Conservation (phyloP, 2,329 filamentous ascomycete species). For the Colletotrichum liaoningense region DNA sequence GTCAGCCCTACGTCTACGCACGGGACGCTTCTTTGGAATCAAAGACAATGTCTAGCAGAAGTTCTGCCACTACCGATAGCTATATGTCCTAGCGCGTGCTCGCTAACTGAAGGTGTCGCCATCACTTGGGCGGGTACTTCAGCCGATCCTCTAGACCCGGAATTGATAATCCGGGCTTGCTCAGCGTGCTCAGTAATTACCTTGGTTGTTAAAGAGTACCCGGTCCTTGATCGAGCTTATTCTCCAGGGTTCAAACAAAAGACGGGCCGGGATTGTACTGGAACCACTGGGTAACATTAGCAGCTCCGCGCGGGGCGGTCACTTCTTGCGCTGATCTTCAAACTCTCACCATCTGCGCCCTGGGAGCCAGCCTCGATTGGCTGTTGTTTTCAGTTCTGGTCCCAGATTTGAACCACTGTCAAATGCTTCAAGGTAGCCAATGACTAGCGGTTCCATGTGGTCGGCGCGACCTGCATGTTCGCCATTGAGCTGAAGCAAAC, state of each 20-base stretch:
- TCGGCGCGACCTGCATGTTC: neutral
- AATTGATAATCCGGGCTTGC: neutral
- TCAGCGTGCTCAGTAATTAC: neutral
- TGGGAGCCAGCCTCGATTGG: neutral
- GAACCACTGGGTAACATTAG: neutral
- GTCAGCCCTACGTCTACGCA: neutral
- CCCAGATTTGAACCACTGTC: neutral
- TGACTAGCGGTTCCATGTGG: neutral
- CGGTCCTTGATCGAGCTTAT: neutral
- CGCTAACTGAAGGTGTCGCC: neutral
- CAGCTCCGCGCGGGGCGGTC: neutral
- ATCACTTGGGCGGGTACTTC: neutral
- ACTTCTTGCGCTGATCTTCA: neutral
- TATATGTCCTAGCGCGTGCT: neutral
- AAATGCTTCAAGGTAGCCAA: neutral
- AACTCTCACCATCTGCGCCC: neutral
- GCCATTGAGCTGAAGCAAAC: neutral
- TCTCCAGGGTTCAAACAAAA: neutral
- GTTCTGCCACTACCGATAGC: neutral
- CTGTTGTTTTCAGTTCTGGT: neutral
- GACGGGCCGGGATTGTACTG: neutral
- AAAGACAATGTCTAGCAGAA: neutral
- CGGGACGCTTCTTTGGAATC: neutral
- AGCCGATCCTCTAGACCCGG: neutral
- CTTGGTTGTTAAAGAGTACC: neutral